Conservation (phyloP, 2,329 filamentous ascomycete genomes). For the Sarocladium kiliense region DNA sequence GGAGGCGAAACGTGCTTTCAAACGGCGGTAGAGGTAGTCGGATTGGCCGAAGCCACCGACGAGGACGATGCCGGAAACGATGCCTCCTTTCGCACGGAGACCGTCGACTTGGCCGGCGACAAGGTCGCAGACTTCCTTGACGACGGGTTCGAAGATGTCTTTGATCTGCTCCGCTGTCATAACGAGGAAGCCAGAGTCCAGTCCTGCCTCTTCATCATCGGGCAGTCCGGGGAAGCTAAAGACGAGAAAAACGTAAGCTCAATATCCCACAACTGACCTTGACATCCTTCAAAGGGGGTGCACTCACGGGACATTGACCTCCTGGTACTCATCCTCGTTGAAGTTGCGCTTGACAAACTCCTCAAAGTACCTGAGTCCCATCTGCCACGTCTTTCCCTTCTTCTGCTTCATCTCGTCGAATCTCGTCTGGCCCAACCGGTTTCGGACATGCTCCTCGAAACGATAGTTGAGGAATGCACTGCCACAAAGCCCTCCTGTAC, state of each 20-base stretch:
- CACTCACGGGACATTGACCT: conserved; percentile 68
- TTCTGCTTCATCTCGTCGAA: conserved; percentile 74
- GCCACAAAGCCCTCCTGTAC: conserved; percentile 72
- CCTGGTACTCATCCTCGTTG: conserved; percentile 69
- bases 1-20: conserved; percentile 64
- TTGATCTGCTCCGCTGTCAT: conserved; percentile 67
- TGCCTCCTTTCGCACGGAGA: conserved; percentile 55
- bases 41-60: conserved; percentile 80
- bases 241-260: not conserved
- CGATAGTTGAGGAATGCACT: conserved; percentile 76
- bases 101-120: conserved; percentile 62
- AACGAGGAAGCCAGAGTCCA: conserved; percentile 72
- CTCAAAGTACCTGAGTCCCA: conserved; percentile 74
- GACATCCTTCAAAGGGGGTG: no score
- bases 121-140: conserved; percentile 64
- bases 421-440: conserved; percentile 58
- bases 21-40: conserved; percentile 66
- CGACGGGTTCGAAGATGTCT: conserved; percentile 69
- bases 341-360: conserved; percentile 84
- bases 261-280: no score
- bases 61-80: conserved; percentile 70
- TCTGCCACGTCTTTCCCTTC: conserved; percentile 75
- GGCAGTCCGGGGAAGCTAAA: conserved; percentile 67
- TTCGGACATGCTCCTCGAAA: conserved; percentile 71
- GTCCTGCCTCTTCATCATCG: conserved; percentile 68